Conservation (phyloP, 177 flowering plant species). For the Vitis hybrid region DNA sequence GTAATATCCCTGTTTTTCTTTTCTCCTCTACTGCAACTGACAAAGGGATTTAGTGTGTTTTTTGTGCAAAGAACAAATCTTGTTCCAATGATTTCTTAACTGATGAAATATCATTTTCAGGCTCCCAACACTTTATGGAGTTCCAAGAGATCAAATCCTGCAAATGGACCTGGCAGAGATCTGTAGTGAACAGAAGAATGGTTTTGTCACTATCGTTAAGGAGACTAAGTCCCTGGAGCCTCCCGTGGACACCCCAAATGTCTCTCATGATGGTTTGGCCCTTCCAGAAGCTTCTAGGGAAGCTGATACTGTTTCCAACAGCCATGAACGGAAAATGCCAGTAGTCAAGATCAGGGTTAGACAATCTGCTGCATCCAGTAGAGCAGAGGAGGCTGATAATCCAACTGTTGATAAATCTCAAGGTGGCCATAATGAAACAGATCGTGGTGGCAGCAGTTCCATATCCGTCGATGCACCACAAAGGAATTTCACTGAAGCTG, state of each 20-base stretch:
- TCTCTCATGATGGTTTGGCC: slow-evolving; percentile 13
- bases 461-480: slow-evolving; percentile 91
- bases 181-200: slow-evolving; percentile 45
- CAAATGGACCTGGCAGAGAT: slow-evolving; percentile 42
- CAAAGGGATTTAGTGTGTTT: too few relatives aligned
- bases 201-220: slow-evolving; percentile 42
- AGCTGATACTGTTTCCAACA: slow-evolving; percentile 55
- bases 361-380: slow-evolving; percentile 64
- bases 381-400: slow-evolving; percentile 53
- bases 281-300: slow-evolving; percentile 36
- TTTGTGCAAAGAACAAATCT: too few relatives aligned
- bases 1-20: too few relatives aligned
- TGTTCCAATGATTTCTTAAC: background rate
- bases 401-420: slow-evolving; percentile 44
- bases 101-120: slow-evolving; percentile 36
- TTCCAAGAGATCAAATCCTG: slow-evolving; percentile 56
- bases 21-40: too few relatives aligned
- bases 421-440: slow-evolving; percentile 44
- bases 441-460: slow-evolving; percentile 70
- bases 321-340: slow-evolving; percentile 55
- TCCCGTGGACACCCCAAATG: slow-evolving; percentile 10
- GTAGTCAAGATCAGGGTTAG: slow-evolving; percentile 74
- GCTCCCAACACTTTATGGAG: slow-evolving; percentile 81
- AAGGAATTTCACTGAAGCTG: slow-evolving; percentile 41
- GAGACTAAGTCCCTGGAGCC: slow-evolving; percentile 48